These are phyloP conservation scores for Starmerella floris DNA, from an alignment of 805 yeast species.

Conservation along the genomic window DNA sequence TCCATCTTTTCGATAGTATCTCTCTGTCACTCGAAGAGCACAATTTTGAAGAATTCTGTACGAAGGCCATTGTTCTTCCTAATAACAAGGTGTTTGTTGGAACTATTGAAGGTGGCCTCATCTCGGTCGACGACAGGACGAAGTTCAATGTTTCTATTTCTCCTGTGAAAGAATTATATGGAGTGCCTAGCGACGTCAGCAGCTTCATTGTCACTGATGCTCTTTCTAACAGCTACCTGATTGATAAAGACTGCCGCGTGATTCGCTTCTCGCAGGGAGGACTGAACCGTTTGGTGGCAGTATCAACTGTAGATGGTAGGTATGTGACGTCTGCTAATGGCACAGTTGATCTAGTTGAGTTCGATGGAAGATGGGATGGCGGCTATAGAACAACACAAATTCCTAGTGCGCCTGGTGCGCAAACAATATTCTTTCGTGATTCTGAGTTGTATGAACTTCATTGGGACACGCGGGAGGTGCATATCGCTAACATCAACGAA, in stretches of 20 bases:
- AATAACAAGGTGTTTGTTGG: background rate
- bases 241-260: background rate
- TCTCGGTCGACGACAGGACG: background rate
- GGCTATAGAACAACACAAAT: background rate
- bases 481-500: background rate
- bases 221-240: background rate
- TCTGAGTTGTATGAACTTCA: background rate
- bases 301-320: too few relatives aligned
- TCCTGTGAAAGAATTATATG: background rate
- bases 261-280: background rate
- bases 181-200: too few relatives aligned
- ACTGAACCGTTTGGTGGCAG: too few relatives aligned
- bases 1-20: background rate
- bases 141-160: background rate
- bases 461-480: background rate
- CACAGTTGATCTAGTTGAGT: too few relatives aligned
- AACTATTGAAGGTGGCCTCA: background rate
- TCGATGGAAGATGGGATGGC: too few relatives aligned
- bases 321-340: too few relatives aligned
- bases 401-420: background rate
- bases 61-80: background rate
- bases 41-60: background rate
- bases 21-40: background rate
- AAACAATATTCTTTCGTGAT: background rate
- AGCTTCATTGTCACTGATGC: background rate